Base-by-base conservation (phyloP, 2,329 filamentous ascomycete genomes). In the Talaromyces sp. region DNA sequence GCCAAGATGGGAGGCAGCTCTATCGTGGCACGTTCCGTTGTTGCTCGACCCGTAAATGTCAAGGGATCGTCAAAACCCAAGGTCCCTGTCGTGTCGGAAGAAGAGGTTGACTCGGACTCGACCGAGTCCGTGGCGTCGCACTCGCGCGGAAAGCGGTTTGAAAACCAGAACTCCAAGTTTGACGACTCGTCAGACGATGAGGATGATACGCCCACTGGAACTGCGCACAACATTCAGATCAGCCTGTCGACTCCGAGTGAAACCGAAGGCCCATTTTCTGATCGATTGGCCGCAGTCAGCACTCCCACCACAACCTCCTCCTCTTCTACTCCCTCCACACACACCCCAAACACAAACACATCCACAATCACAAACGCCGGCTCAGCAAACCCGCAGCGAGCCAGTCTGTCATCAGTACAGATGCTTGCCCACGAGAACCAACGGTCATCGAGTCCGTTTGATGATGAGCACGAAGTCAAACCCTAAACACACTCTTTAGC, bases 11-110 rank as follows among this genome's bases (percentile, higher is more conserved):
- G 68, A 54, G 69, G 66, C 54, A 76, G 75, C 60, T 78, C 77
- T 0, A 78, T 79, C 55, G 75, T 80, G 17, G 77, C 77, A 1
- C 74, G 77, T 26, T 73, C 73, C 26, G 73, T 78, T 10, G 74
- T 72, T 11, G 77, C 77, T 10, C 74, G 75, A 52, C 77, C 77
- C 1, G 77, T 80, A 29, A 77, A 79, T 67, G 75, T 80, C 35
- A 77, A 73, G 58, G 74, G 72, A 56, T 62, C 68, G 31, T 60
- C 58, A 8, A 63, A 72, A 32, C 73, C 69, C 61, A 72, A 72
- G 60, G 70, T 68, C 1, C 65, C 67, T 11, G 70, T 68, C 7
- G 63, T 70, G 29, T 67, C 70, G 50, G 71, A 73, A 62, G 65
- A 70, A 29, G 67, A 66, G 9, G 66, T 68, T 54, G 38, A 56